Base-by-base conservation (phyloP, 345 rosid genomes). In the Citrus reticulata region DNA sequence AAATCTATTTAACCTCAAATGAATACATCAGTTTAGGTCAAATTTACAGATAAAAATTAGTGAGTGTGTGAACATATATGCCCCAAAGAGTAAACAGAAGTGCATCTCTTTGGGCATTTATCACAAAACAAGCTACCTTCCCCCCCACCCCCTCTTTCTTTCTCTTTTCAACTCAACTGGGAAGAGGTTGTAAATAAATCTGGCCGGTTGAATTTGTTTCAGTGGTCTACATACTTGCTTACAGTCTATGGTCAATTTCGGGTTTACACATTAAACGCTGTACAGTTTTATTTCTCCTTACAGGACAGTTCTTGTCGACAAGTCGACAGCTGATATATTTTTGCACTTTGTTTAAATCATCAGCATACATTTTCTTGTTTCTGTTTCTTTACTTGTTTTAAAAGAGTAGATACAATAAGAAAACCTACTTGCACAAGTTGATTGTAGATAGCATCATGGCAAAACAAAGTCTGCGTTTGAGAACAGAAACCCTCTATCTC, bases 401-500 rank as follows among this genome's bases (percentile, higher is more conserved):
- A 46, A 46, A 46, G 51, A 46, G 51, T 13, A 46, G 51, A 13
- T 46, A 46, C 1, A 9, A 46, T 24, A 37, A 30, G 30, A 60
- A 76, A 75, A 75, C 89, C 69, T 80, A 93, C 98, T 81, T 95
- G 99, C 39, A 93, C 96, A 80, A 95, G 93, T 84, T 95, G 99
- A 85, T 95, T 92, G 88, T 84, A 78, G 54, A 91, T 86, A 80
- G 98, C 97, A 89, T 91, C 93, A 82, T 95, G 99, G 85, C 97
- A 93, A 87, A 93, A 95, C 75, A 95, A 83, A 39, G 99, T 93
- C 90, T 93, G 99, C 49, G 89, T 93, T 84, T 95, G 89, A 62
- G 97, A 91, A 81, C 76, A 81, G 87, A 95, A 95, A 70, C 99
- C 98, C 81, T 92, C 97, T 81, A 95, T 93, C 87, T 95, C 99